Evolutionary conservation across 2,329 filamentous ascomycete genomes (phyloP).

Genomic region (Penicillium sp.): DNA sequence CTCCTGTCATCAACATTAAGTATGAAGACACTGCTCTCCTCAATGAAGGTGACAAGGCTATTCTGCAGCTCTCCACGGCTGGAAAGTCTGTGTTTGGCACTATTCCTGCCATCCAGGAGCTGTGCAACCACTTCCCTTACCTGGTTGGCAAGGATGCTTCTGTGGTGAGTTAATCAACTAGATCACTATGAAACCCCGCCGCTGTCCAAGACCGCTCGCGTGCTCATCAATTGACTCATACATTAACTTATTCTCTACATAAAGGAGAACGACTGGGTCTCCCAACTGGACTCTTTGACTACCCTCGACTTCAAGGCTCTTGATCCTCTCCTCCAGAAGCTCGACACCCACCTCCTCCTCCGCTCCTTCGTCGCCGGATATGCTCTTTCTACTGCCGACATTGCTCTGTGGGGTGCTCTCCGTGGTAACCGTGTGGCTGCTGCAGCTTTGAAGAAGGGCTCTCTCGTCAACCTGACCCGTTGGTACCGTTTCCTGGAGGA

Average conservation of each 20-base stretch:
- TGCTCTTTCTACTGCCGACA: conserved; percentile 72
- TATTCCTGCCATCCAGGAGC: conserved; percentile 35
- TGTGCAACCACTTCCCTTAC: conserved; percentile 39
- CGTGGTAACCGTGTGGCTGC: conserved; percentile 82
- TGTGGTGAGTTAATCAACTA: conserved; percentile 28
- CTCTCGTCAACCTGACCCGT: conserved; percentile 73
- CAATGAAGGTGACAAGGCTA: conserved; percentile 37
- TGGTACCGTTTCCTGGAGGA: conserved; percentile 90
- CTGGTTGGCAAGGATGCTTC: conserved; percentile 41
- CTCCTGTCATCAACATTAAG: conserved; percentile 38
- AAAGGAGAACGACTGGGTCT: conserved; percentile 58
- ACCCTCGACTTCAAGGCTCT: conserved; percentile 78
- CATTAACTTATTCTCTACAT: conserved; percentile 9
- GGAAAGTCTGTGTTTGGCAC: conserved; percentile 36
- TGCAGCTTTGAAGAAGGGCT: conserved; percentile 76
- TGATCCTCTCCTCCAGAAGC: conserved; percentile 70
- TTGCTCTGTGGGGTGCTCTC: conserved; percentile 79
- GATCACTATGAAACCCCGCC: neutral
- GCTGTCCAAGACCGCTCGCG: neutral
- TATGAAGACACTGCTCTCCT: conserved; percentile 43
- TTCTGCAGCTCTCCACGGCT: conserved; percentile 36
- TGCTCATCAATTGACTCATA: neutral
- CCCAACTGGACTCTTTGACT: conserved; percentile 54
- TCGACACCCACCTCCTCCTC: conserved; percentile 85
- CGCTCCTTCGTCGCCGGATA: conserved; percentile 86